Conservation (phyloP, 2,329 filamentous ascomycete species). For the Coniella lustricola region DNA sequence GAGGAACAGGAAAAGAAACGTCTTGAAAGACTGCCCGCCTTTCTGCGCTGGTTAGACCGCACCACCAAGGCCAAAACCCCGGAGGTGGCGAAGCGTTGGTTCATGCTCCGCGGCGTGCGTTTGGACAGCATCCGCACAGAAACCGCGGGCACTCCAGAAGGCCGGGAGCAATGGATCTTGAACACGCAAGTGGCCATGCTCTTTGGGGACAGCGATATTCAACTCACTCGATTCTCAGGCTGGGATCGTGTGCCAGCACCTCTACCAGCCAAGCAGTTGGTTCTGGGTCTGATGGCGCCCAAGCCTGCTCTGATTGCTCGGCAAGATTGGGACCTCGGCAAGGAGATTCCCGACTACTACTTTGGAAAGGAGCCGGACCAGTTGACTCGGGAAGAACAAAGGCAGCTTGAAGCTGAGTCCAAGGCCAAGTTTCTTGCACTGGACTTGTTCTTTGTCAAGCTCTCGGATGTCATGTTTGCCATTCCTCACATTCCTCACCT, state of each 20-base stretch:
- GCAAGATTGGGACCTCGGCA: constrained; percentile 44
- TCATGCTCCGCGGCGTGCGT: constrained; percentile 51
- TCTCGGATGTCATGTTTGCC: constrained; percentile 55
- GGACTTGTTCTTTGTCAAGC: constrained; percentile 63
- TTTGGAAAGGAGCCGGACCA: constrained; percentile 36
- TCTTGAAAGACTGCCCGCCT: constrained; percentile 50
- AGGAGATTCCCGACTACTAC: constrained; percentile 46
- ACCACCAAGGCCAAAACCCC: constrained; percentile 44
- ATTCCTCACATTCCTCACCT: constrained; percentile 53
- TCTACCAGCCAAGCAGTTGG: constrained; percentile 45
- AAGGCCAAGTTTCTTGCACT: constrained; percentile 48
- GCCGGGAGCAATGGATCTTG: constrained; percentile 60
- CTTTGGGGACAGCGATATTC: constrained; percentile 57
- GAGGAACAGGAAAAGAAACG: constrained; percentile 49
- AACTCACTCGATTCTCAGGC: constrained; percentile 50
- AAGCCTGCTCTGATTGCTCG: constrained; percentile 48
- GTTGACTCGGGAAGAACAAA: constrained; percentile 36
- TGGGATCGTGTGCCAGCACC: constrained; percentile 52
- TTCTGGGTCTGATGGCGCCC: constrained; percentile 54
- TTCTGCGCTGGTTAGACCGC: constrained; percentile 54
- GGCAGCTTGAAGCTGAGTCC: constrained; percentile 42
- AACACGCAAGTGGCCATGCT: constrained; percentile 58
- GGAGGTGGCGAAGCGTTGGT: constrained; percentile 47
- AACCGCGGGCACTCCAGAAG: constrained; percentile 44
- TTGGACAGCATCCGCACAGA: constrained; percentile 55